Percentiles rank a stretch among this genome's conserved stretches.
phyloP scores from a whole-genome alignment of 257 asterid species.

The Orobanche coerulescens region DNA sequence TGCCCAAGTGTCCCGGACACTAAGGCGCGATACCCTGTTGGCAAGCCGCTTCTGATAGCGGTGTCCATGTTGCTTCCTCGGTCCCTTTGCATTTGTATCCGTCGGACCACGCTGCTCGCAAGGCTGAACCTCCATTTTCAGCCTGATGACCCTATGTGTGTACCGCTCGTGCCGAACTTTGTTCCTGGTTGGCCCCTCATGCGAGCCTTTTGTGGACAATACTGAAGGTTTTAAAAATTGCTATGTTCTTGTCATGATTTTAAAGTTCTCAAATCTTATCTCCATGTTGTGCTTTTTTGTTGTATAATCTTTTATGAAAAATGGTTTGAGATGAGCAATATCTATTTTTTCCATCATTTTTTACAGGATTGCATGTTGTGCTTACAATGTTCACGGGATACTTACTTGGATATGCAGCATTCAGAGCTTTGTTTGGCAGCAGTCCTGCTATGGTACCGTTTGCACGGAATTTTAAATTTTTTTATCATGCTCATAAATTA shows the following conservation, averaged over 20 bases:
- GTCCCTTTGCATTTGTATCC: too few relatives aligned
- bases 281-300: not conserved
- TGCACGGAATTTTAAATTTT: not conserved
- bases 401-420: conserved; percentile 78
- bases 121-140: too few relatives aligned
- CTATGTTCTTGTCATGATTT: not conserved
- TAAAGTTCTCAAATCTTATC: not conserved
- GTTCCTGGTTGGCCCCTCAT: conserved; percentile 7
- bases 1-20: too few relatives aligned
- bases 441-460: conserved; percentile 69
- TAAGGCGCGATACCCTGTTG: too few relatives aligned
- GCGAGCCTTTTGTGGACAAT: not conserved
- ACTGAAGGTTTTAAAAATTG: not conserved
- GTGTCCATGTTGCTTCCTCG: too few relatives aligned
- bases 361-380: conserved; percentile 77
- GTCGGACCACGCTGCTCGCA: too few relatives aligned
- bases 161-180: too few relatives aligned
- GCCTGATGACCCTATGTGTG: too few relatives aligned
- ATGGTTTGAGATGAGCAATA: conserved; percentile 11
- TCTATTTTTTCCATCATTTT: conserved; percentile 9
- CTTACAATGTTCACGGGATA: conserved; percentile 84
- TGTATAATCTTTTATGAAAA: not conserved
- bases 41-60: too few relatives aligned
- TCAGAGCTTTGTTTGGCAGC: conserved; percentile 77
- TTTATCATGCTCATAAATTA: not conserved